A percentile compares a stretch with the other conserved stretches of the same genome.
Conservation (phyloP, 2,329 filamentous ascomycete species). For the Aulographum hederae region DNA sequence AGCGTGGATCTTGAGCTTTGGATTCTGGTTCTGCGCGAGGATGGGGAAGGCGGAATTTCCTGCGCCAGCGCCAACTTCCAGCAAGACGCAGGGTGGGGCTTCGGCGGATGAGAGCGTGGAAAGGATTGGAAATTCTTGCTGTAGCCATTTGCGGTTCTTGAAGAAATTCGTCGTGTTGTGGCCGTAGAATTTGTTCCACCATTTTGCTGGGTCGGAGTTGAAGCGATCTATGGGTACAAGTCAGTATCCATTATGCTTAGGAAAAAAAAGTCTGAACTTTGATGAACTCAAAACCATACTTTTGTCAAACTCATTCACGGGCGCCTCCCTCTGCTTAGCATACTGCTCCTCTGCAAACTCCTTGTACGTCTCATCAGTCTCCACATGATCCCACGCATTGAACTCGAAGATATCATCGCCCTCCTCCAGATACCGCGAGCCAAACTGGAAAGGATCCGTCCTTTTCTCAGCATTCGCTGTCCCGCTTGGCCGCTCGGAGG, state of each 20-base stretch:
- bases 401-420: slow-evolving; percentile 87
- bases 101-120: slow-evolving; percentile 52
- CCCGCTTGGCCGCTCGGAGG: slow-evolving; percentile 51
- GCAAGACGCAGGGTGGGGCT: slow-evolving; percentile 49
- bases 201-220: slow-evolving; percentile 78
- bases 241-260: too few species aligned
- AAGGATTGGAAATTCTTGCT: slow-evolving; percentile 89
- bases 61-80: slow-evolving; percentile 89
- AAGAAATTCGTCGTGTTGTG: slow-evolving; percentile 97
- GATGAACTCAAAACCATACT: slow-evolving; percentile 24
- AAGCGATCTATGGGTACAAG: slow-evolving; percentile 33
- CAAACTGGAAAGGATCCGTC: slow-evolving; percentile 88
- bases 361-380: slow-evolving; percentile 76
- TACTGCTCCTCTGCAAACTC: slow-evolving; percentile 75
- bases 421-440: slow-evolving; percentile 67
- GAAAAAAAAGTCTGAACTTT: too few species aligned
- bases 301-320: slow-evolving; percentile 87
- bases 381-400: slow-evolving; percentile 98
- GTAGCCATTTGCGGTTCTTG: slow-evolving; percentile 94
- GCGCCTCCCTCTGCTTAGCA: slow-evolving; percentile 63
- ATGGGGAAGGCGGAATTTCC: slow-evolving; percentile 95
- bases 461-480: slow-evolving; percentile 65
- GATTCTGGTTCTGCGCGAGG: slow-evolving; percentile 67
- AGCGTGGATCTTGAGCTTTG: slow-evolving; percentile 66
- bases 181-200: slow-evolving; percentile 98